Evolutionary conservation across 75 land plant species (phyloP).

Genomic region (Pinus albicaulis): DNA sequence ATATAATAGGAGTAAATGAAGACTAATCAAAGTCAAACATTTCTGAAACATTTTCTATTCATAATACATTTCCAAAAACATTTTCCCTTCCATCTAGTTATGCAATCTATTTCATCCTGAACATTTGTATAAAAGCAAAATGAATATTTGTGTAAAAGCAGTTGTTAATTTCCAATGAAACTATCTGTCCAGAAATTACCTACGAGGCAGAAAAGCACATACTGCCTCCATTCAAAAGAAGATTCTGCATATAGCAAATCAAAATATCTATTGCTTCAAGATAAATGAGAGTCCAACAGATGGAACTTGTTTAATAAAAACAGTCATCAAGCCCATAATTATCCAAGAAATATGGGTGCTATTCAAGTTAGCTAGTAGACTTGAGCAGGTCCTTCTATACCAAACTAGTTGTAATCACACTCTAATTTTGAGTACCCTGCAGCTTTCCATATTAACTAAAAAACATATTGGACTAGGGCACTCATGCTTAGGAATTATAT

Average conservation of each 20-base stretch:
- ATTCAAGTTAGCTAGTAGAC: not conserved
- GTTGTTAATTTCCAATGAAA: no score
- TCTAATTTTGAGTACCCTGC: not conserved
- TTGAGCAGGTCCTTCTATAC: not conserved
- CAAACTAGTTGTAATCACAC: not conserved
- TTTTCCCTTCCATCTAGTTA: not conserved
- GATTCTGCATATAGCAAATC: no score
- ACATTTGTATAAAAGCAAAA: no score
- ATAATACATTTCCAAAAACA: not conserved
- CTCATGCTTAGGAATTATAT: not conserved
- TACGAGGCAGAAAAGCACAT: no score
- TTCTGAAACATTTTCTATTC: not conserved
- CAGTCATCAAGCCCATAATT: not conserved
- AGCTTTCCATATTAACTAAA: not conserved
- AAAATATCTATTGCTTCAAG: no score
- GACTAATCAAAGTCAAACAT: not conserved
- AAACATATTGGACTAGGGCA: not conserved
- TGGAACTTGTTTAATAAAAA: no score
- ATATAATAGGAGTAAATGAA: not conserved
- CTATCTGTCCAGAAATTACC: no score
- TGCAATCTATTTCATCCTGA: no score
- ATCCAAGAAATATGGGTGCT: not conserved
- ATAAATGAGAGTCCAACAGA: no score
- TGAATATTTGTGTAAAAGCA: no score
- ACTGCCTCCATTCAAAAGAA: no score